These are phyloP conservation scores for Eimeria brunetti DNA, from an alignment of 169 alveolate species.

Conservation along the genomic window DNA sequence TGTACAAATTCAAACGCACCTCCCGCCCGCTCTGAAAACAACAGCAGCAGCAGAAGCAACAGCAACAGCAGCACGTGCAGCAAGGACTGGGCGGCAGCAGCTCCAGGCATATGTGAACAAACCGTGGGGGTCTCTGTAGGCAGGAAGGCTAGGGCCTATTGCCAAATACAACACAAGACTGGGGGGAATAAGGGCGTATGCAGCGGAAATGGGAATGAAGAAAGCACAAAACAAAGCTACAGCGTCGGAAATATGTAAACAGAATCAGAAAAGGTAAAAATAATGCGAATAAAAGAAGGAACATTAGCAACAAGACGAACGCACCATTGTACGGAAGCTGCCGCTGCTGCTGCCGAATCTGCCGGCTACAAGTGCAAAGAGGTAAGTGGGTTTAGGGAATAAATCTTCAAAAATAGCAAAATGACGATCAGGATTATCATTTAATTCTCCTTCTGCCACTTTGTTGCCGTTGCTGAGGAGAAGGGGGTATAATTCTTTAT, in stretches of 20 bases:
- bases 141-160: too few species aligned
- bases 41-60: background rate
- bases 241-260: background rate
- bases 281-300: background rate
- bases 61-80: background rate
- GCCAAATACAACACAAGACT: too few species aligned
- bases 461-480: conserved; percentile 91
- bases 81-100: too few species aligned
- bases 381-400: conserved; percentile 92
- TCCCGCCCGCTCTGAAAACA: conserved; percentile 24
- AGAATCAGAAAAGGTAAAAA: too few species aligned
- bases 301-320: background rate
- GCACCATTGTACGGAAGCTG: conserved; percentile 85
- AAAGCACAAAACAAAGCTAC: too few species aligned
- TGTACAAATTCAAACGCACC: conserved; percentile 87
- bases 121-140: too few species aligned
- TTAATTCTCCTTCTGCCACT: conserved; percentile 87
- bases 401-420: conserved; percentile 89
- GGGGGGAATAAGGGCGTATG: too few species aligned
- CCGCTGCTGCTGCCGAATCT: conserved; percentile 85
- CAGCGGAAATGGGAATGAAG: too few species aligned
- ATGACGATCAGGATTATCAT: conserved; percentile 62
- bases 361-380: conserved; percentile 96
- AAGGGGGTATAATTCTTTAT: conserved; percentile 90
- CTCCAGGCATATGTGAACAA: too few species aligned